Evolutionary conservation across 2,329 filamentous ascomycete genomes (phyloP).

Genomic region (Monascus ruber): DNA sequence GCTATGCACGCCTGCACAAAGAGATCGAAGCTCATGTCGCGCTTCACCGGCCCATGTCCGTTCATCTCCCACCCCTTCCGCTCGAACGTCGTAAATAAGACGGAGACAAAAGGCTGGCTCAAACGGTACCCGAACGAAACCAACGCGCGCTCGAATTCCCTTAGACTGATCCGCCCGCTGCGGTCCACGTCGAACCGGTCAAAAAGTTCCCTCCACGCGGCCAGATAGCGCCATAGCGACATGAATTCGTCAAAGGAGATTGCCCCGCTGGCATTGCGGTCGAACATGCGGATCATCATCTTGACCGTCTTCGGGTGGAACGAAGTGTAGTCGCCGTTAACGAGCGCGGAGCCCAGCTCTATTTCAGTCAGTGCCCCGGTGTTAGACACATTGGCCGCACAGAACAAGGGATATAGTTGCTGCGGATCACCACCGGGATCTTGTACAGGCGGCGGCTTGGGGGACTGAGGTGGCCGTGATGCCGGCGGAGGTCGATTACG

Average conservation of each 20-base stretch:
- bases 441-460: constrained; percentile 43
- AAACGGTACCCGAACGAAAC: constrained; percentile 89
- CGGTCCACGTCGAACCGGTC: constrained; percentile 87
- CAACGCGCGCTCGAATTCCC: constrained; percentile 82
- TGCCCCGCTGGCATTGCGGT: constrained; percentile 74
- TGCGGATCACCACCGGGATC: constrained; percentile 41
- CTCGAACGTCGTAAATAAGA: constrained; percentile 84
- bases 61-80: constrained; percentile 36
- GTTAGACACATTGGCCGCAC: constrained; percentile 69
- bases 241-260: constrained; percentile 96
- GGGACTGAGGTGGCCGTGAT: constrained; percentile 55
- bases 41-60: constrained; percentile 23
- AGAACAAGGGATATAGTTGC: constrained; percentile 70
- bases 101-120: constrained; percentile 67
- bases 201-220: constrained; percentile 86
- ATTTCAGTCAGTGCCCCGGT: constrained; percentile 74
- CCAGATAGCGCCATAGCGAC: constrained; percentile 89
- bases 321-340: constrained; percentile 90
- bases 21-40: constrained; percentile 81
- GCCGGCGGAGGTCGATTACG: constrained; percentile 44
- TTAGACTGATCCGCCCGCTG: constrained; percentile 72
- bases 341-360: constrained; percentile 79
- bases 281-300: constrained; percentile 99
- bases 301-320: constrained; percentile 90
- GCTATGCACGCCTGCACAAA: constrained; percentile 97